Base-by-base conservation (phyloP, 768 basidiomycete genomes). In the Coprinellus micaceus region DNA sequence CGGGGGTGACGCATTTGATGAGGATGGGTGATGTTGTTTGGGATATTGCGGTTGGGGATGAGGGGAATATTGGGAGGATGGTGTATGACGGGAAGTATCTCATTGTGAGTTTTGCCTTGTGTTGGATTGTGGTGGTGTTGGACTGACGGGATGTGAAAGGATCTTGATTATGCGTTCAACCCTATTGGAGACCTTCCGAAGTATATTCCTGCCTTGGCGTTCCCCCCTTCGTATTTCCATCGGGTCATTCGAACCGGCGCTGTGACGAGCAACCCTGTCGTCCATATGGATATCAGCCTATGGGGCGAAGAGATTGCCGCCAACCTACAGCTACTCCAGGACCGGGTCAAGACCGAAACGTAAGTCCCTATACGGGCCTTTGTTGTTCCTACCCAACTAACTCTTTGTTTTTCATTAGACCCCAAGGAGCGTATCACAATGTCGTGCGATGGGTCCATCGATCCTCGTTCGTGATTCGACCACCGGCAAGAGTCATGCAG, bases 71-170 rank as follows among this genome's bases (percentile, higher is more conserved):
- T 6, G 91, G 91, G n/a, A 73, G 88, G 60, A 66, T 93, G 69
- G 77, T 92, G 9, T 94, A 91, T 91, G 92, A 93, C 66, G 91
- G 91, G n/a, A 84, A 82, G 58, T 94, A 91, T 71, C 77, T 94
- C 6, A 84, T 94, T 63, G 91, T 93, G 66, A 64, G 89, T 77
- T 26, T 61, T 55, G 25, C 61, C 54, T 61, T 58, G 47, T n/a
- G 62, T n/a, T n/a, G n/a, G n/a, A n/a, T n/a, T n/a, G n/a, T n/a
- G n/a, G n/a, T n/a, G n/a, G n/a, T n/a, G n/a, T n/a, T n/a, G n/a
- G n/a, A n/a, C n/a, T n/a, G n/a, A n/a, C n/a, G n/a, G n/a, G n/a
- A n/a, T n/a, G n/a, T n/a, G n/a, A n/a, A n/a, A n/a, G 91, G 91
- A 94, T 71, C 76, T 94, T 54, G 91, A 94, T 67, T 91, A 91